Evolutionary conservation across 1,139 yeast species (phyloP).

Genomic region (Yamadazyma atlantica): DNA sequence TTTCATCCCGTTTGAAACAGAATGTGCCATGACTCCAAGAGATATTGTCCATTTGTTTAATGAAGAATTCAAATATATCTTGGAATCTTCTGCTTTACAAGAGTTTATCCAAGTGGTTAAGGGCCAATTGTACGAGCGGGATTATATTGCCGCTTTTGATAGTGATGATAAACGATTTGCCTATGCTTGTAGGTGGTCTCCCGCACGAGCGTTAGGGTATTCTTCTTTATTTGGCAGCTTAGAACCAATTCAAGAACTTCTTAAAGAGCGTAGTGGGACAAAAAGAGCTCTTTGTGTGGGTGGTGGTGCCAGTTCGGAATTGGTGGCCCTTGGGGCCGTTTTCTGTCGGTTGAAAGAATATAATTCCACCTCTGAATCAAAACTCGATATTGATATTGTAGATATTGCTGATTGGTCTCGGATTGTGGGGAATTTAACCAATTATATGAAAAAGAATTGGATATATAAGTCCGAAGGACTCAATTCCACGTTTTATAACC

Average conservation of each 20-base stretch:
- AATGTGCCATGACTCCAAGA: constrained; percentile 28
- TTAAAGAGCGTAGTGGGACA: constrained; percentile 28
- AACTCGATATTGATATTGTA: constrained; percentile 51
- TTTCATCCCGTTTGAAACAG: constrained; percentile 32
- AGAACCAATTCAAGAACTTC: constrained; percentile 36
- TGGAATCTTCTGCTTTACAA: constrained; percentile 43
- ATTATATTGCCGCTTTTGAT: constrained; percentile 69
- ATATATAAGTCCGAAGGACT: constrained; percentile 40
- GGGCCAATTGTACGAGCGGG: constrained; percentile 64
- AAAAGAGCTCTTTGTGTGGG: constrained; percentile 65
- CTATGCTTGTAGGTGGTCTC: constrained; percentile 83
- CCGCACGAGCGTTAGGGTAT: constrained; percentile 76
- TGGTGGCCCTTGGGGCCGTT: constrained; percentile 66
- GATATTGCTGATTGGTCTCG: constrained; percentile 80
- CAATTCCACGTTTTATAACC: constrained; percentile 44
- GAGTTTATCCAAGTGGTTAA: constrained; percentile 67
- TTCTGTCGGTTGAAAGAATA: constrained; percentile 50
- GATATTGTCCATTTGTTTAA: constrained; percentile 52
- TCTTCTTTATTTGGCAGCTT: constrained; percentile 60
- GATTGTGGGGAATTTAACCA: constrained; percentile 46
- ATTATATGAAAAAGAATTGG: constrained; percentile 52
- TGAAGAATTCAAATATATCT: constrained; percentile 43
- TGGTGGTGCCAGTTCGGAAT: constrained; percentile 88
- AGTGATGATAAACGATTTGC: constrained; percentile 66
- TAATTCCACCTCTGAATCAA: constrained; percentile 30